These are phyloP conservation scores for Erythrophleum fordii DNA, from an alignment of 306 rosid species.

Conservation along the genomic window DNA sequence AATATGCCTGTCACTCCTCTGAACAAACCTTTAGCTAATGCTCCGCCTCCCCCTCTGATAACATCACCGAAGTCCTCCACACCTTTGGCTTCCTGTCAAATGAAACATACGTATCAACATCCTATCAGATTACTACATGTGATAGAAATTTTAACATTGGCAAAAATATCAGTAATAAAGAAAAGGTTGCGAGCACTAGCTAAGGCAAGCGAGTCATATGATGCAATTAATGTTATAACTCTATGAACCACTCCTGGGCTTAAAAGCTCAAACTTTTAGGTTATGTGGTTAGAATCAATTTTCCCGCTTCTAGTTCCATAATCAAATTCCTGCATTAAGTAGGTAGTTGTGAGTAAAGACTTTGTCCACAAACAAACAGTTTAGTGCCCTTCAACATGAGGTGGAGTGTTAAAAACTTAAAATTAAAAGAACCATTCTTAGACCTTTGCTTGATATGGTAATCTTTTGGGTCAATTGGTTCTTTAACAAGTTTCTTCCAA, in stretches of 20 bases:
- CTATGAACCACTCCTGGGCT: not conserved
- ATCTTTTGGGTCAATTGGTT: not conserved
- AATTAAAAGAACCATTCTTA: not conserved
- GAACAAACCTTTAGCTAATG: constrained; percentile 94
- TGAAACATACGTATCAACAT: constrained; percentile 26
- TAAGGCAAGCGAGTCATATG: constrained; percentile 28
- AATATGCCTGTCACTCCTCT: constrained; percentile 99
- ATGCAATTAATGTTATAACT: not conserved
- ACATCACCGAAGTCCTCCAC: constrained; percentile 94
- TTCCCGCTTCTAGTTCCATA: not conserved
- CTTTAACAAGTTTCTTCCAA: constrained; percentile 2
- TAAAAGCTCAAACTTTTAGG: not conserved
- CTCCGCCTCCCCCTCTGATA: constrained; percentile 98
- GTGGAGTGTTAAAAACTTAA: not conserved
- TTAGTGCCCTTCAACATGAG: not conserved
- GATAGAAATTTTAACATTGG: not conserved
- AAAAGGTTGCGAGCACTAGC: not conserved
- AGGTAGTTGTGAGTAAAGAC: not conserved
- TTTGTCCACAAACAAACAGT: not conserved
- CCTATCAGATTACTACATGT: constrained; percentile 22
- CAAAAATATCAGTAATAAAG: constrained; percentile 28
- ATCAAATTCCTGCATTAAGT: not conserved
- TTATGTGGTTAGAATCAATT: not conserved
- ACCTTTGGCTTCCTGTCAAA: constrained; percentile 89
- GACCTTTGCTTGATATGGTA: not conserved